Base-by-base conservation (phyloP, 441 rosid species). In the Iberis amara region DNA sequence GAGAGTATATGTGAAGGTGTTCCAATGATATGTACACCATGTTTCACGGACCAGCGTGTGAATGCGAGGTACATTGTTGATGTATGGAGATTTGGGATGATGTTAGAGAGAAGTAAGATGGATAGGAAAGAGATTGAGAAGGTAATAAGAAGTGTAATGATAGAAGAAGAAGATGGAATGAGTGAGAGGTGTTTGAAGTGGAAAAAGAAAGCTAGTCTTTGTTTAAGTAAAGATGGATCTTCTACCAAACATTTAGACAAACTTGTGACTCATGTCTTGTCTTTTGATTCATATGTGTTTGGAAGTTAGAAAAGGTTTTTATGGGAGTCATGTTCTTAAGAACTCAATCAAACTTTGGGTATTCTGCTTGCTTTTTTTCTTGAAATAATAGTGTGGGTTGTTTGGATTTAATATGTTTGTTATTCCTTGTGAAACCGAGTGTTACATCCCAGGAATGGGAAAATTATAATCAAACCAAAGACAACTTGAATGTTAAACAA, bases 21-120 rank as follows among this genome's bases (percentile, higher is more conserved):
- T 9, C 79, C 81, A 2, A 62, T 76, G 78, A 68, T 76, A 15
- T 76, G 81, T 27, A 63, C 47, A 12, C 79, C 81, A 2, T 56
- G 44, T 47, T 71, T 73, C 18, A 47, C 66, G n/a, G 79, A 73
- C 58, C 81, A 77, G 44, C 60, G 4, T 47, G 59, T 52, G 23
- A 55, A 76, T 49, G 61, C 75, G 5, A 69, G 73, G 54, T 68
- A 64, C 39, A n/a, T 64, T 14, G 44, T 63, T n/a, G 57, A 72
- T 33, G 73, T 70, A 12, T 76, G 80, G 80, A 24, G 24, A 32
- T 72, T 76, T 0, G 80, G 80, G 55, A 28, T 66, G 18, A 36
- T 59, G 15, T 39, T 76, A 11, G 68, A 71, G 33, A 42, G 30
- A 13, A 57, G 26, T 13, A 43, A 31, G 28, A 40, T 76, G 11